Conservation (phyloP, 805 yeast species). For the Candida xiaguanensis region DNA sequence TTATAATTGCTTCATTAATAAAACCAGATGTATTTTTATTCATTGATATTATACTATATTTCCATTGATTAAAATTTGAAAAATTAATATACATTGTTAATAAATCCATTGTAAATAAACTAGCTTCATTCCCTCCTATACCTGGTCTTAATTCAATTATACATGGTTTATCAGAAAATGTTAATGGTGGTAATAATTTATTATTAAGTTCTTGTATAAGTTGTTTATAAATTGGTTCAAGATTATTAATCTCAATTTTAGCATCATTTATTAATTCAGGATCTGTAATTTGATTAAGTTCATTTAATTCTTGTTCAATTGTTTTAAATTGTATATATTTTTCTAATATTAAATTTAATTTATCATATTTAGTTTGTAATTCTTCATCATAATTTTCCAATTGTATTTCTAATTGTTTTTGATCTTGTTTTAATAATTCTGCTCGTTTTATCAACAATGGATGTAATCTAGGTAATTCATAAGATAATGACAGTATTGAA, state of each 20-base stretch:
- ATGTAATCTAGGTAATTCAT: slow-evolving; percentile 24
- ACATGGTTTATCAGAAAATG: slow-evolving; percentile 72
- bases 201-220: slow-evolving; percentile 47
- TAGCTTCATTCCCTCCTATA: slow-evolving; percentile 93
- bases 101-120: slow-evolving; percentile 77
- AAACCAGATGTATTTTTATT: slow-evolving; percentile 55
- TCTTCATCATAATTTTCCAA: slow-evolving; percentile 34
- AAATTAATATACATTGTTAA: slow-evolving; percentile 76
- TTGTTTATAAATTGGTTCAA: slow-evolving; percentile 42
- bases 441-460: slow-evolving; percentile 39
- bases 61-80: slow-evolving; percentile 68
- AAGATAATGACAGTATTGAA: slow-evolving; percentile 6
- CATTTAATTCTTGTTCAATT: slow-evolving; percentile 22
- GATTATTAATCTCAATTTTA: slow-evolving; percentile 47
- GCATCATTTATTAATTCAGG: slow-evolving; percentile 55
- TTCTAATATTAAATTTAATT: slow-evolving; percentile 28
- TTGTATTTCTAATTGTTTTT: slow-evolving; percentile 17
- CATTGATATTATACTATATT: slow-evolving; percentile 53
- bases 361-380: slow-evolving; percentile 28
- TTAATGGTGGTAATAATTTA: slow-evolving; percentile 69
- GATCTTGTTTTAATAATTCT: slow-evolving; percentile 26
- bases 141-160: slow-evolving; percentile 89
- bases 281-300: slow-evolving; percentile 24
- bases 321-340: slow-evolving; percentile 24
- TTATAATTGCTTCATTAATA: slow-evolving; percentile 73